Evolutionary conservation across 2,329 filamentous ascomycete species (phyloP), one percentile per base, ranked within the genome.

Genomic region (Monosporascus sp.): DNA sequence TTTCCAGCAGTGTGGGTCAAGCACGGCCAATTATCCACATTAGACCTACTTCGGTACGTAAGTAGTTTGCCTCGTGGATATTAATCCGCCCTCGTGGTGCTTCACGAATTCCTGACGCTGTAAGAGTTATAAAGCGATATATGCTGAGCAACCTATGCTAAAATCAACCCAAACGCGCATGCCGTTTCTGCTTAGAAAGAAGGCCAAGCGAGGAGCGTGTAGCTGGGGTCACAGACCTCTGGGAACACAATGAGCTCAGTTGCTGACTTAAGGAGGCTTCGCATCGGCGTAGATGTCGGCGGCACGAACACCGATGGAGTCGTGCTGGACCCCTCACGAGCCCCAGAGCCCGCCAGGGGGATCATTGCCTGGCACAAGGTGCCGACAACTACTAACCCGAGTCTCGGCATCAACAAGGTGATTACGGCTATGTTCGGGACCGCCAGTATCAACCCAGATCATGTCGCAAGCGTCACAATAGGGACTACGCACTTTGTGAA

Each of bases 401-500:
- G 75, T 55, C 59, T 67, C 14, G 77, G 77, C 31, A 78, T 80
- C 58, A 71, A 69, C 49, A 66, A 72, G 48, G 73, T 72, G 40
- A 74, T 80, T 52, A 67, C 64, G 6, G 64, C 67, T 24, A 75
- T 80, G 69, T 71, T 80, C 55, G 41, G 52, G 52, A 52, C 50
- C 17, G 58, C 61, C 14, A 48, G 50, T 17, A 55, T 67, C 51
- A 54, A 49, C 16, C 69, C 72, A 0, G 60, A 64, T 0, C 63
- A 72, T 6, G 69, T 81, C 19, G 72, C 74, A 16, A 76, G 74
- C 55, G 73, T 81, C 16, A 78, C 77, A 2, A 79, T 81, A 56
- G 78, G 78, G 50, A 80, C 77, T 1, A 83, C 80, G 1, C 79
- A 84, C 55, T 84, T 84, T 58, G 73, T 84, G 59, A 84, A 84